phyloP scores from a whole-genome alignment of 352 stramenopile genomes.

The Blastocystis sp. region DNA sequence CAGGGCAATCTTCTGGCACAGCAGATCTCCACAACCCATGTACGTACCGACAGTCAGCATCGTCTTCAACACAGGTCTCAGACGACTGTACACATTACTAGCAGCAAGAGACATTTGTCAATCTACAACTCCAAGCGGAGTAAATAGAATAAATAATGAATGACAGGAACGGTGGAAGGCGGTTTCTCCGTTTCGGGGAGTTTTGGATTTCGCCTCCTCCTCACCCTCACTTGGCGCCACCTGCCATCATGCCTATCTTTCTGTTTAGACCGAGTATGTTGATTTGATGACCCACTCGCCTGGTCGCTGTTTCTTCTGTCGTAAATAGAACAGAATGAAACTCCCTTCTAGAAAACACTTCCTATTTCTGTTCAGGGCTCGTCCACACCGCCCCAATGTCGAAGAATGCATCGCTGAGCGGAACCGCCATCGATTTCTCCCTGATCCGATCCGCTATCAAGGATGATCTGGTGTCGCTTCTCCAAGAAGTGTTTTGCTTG shows the following conservation, averaged over 20 bases:
- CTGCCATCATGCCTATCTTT: not conserved
- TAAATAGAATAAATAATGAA: conserved; percentile 61
- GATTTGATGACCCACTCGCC: conserved; percentile 21
- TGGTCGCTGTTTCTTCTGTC: not conserved
- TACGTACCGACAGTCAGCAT: conserved; percentile 56
- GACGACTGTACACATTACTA: conserved; percentile 12
- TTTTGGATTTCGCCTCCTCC: not conserved
- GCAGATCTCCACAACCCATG: conserved; percentile 64
- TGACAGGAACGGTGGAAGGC: conserved; percentile 8
- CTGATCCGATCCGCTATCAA: conserved; percentile 26
- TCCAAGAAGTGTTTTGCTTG: not conserved
- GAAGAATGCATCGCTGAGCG: conserved; percentile 14
- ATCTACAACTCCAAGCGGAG: conserved; percentile 69
- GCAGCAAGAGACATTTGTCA: conserved; percentile 44
- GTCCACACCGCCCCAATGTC: conserved; percentile 4
- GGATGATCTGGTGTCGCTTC: conserved; percentile 19
- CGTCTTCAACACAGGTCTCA: conserved; percentile 42
- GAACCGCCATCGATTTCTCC: conserved; percentile 42
- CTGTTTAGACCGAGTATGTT: not conserved
- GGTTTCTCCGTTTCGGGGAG: not conserved
- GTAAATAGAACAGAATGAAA: conserved; percentile 32
- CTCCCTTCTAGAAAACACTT: conserved; percentile 31
- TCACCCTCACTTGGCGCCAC: not conserved
- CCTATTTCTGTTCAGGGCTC: not conserved
- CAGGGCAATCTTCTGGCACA: conserved; percentile 66